Evolutionary conservation across 768 basidiomycete genomes (phyloP).

Genomic region (Boletus fagicola): DNA sequence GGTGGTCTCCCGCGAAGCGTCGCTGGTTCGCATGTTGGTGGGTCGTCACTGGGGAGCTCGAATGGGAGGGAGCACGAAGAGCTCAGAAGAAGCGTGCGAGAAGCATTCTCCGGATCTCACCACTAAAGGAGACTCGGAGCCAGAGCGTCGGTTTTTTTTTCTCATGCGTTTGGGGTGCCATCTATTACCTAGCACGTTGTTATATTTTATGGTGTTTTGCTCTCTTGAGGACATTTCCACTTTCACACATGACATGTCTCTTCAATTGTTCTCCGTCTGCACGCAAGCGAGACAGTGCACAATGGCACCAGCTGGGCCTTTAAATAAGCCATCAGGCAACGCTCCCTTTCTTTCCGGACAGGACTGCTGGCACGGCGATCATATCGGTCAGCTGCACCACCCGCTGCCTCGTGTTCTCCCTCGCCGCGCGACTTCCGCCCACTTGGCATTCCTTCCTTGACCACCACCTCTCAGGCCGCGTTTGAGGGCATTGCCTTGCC

Average conservation of each 20-base stretch:
- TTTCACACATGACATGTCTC: not conserved
- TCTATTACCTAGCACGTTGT: constrained; percentile 2
- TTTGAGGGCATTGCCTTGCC: not conserved
- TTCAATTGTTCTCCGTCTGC: not conserved
- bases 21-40: constrained; percentile 63
- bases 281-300: not conserved
- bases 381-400: constrained; percentile 1
- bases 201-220: constrained; percentile 13
- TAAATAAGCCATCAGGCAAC: not conserved
- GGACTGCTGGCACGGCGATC: not conserved
- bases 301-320: not conserved
- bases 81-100: constrained; percentile 75
- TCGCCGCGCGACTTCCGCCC: constrained; percentile 12
- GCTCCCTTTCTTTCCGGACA: too few species aligned
- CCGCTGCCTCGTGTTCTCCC: constrained; percentile 22
- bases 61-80: constrained; percentile 71
- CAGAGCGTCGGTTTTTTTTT: not conserved
- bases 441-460: not conserved
- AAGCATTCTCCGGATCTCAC: constrained; percentile 71
- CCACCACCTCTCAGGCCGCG: not conserved
- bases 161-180: not conserved
- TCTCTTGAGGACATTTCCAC: not conserved
- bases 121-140: constrained; percentile 20
- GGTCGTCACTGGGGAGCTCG: constrained; percentile 63
- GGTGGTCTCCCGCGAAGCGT: constrained; percentile 58